Base-by-base conservation (phyloP, 768 basidiomycete species). In the Leccinellum albellum region DNA sequence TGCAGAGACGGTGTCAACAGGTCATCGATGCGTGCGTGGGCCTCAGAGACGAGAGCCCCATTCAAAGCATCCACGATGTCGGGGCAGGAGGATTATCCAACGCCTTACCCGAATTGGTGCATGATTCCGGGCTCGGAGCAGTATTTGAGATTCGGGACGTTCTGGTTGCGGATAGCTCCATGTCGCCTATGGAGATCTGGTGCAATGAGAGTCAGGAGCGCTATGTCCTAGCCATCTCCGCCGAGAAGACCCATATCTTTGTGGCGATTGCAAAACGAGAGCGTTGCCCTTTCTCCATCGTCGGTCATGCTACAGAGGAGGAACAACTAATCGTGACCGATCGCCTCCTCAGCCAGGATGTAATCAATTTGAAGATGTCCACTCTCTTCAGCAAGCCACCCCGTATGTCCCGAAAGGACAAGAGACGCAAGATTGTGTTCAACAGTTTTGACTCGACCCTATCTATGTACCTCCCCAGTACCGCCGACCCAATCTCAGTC, bases 151-250 rank as follows among this genome's bases (percentile, higher is more conserved):
- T 99, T 63, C 79, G 96, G 21, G 91, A 98, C 64, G 87, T 99
- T 7, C 80, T 92, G 24, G 86, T 97, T 40, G 96, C 93, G 28
- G 97, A 98, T 70, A 79, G 82, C 23, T 88, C 89, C 37, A 92
- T 99, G 91, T 94, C 92, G 4, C 97, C 97, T 0, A 98, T 99
- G 96, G 96, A 98, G 75, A 98, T 98, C 50, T 99, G 97, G 97
- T 98, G 97, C 70, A 99, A 99, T 74, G 97, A 99, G 74, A 89
- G 87, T 61, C 97, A 98, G 76, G 97, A 98, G 67, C 87, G 97
- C 37, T 99, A 98, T 69, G 97, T 98, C 28, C 81, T 98, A 29
- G 97, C 97, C 9, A 82, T 99, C 58, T 82, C 84, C 1, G 82
- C 84, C 2, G 79, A 82, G 17, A 82, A 81, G 56, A 76, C 85